Evolutionary conservation across 257 asterid genomes (phyloP).

Genomic region (Solanum clarkiae): DNA sequence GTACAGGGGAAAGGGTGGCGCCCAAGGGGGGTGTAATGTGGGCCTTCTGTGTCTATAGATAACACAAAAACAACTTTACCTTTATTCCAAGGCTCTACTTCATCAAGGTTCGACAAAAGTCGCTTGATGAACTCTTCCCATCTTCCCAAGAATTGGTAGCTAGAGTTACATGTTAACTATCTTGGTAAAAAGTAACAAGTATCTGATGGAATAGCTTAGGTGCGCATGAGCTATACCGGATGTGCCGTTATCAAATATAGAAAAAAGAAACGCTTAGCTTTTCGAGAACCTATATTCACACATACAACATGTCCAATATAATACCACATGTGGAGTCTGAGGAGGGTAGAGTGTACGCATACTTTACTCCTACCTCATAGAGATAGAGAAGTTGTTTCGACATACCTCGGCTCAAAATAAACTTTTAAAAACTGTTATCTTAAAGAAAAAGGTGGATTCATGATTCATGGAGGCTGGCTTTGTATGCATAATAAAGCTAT

Average conservation of each 20-base stretch:
- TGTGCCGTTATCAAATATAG: background rate
- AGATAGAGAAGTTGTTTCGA: background rate
- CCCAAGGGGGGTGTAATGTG: background rate
- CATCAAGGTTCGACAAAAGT: background rate
- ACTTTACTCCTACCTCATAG: background rate
- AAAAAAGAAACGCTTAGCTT: background rate
- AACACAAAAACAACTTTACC: background rate
- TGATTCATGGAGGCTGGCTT: slow-evolving; percentile 17
- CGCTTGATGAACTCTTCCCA: background rate
- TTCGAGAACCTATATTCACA: slow-evolving; percentile 13
- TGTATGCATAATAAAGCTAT: background rate
- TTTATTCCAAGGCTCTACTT: background rate
- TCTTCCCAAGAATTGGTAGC: background rate
- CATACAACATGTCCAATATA: background rate
- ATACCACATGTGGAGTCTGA: background rate
- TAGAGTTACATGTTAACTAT: background rate
- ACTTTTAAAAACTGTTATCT: background rate
- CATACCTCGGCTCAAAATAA: slow-evolving; percentile 4
- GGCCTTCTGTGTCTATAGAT: background rate
- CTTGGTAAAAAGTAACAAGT: background rate
- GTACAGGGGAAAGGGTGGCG: background rate
- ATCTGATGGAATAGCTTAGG: background rate
- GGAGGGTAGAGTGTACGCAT: background rate
- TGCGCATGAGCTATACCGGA: background rate
- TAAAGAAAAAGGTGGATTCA: slow-evolving; percentile 5